Percentiles rank a stretch among this genome's conserved stretches.
phyloP scores from a whole-genome alignment of 1,284 basidiomycete genomes.

The Sporisorium scitamineum region DNA sequence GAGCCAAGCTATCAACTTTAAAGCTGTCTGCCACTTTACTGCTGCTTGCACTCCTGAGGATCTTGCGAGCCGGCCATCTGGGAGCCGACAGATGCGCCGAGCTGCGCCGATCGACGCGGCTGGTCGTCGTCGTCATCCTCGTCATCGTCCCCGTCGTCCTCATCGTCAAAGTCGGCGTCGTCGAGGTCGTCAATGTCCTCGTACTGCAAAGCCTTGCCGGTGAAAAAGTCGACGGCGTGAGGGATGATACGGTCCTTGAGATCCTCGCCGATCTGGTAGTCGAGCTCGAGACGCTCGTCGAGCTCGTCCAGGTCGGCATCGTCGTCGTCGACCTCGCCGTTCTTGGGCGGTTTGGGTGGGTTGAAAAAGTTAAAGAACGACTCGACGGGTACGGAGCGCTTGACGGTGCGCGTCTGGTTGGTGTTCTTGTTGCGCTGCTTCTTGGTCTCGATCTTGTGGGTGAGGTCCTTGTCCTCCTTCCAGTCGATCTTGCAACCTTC shows the following conservation, averaged over 20 bases:
- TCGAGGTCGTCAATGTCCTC: slow-evolving; percentile 75
- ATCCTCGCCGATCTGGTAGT: slow-evolving; percentile 99
- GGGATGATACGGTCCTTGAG: slow-evolving; percentile 97
- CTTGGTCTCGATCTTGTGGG: slow-evolving; percentile 97
- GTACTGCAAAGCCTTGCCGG: slow-evolving; percentile 92
- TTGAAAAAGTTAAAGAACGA: slow-evolving; percentile 70
- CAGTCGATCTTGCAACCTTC: slow-evolving; percentile 91
- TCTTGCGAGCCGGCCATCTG: slow-evolving; percentile 61
- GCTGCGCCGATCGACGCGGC: slow-evolving; percentile 44
- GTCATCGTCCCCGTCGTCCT: slow-evolving; percentile 66
- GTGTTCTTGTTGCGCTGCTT: slow-evolving; percentile 92
- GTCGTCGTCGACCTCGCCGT: slow-evolving; percentile 60
- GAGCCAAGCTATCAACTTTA: neutral
- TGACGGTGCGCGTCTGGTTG: slow-evolving; percentile 69
- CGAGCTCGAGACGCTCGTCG: slow-evolving; percentile 90
- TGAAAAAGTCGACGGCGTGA: slow-evolving; percentile 87
- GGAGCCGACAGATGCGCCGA: slow-evolving; percentile 47
- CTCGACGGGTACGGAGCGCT: slow-evolving; percentile 68
- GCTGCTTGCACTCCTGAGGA: slow-evolving; percentile 67
- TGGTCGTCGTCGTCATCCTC: slow-evolving; percentile 67
- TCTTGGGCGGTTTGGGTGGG: slow-evolving; percentile 66
- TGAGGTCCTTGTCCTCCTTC: slow-evolving; percentile 98
- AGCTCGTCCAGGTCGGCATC: slow-evolving; percentile 71
- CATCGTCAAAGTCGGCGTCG: slow-evolving; percentile 73
- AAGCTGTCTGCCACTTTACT: slow-evolving; percentile 23